Evolutionary conservation across 1,139 yeast genomes (phyloP).

Genomic region (Taphrina deformans): DNA sequence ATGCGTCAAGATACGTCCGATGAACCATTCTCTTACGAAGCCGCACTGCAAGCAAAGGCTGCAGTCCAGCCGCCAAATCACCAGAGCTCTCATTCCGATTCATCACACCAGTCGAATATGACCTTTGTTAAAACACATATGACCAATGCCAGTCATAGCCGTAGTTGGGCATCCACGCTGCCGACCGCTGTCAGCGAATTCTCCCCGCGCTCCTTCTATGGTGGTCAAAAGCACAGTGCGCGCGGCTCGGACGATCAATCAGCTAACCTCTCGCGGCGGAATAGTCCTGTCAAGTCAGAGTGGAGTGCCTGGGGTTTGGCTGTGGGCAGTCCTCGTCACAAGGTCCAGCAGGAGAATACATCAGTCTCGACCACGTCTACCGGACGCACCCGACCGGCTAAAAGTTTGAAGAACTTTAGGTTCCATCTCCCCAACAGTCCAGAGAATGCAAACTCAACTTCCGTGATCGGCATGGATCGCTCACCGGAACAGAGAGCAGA

Average conservation of each 20-base stretch:
- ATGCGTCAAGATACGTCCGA: constrained; percentile 5
- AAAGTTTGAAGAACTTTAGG: neutral
- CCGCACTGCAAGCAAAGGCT: constrained; percentile 4
- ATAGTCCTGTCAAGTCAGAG: neutral
- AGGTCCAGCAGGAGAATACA: neutral
- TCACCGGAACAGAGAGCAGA: neutral
- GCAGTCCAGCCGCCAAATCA: neutral
- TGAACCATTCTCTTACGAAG: constrained; percentile 18
- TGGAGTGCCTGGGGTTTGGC: constrained; percentile 9
- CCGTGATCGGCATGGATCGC: neutral
- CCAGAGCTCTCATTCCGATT: neutral
- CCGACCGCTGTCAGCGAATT: neutral
- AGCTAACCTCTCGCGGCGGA: neutral
- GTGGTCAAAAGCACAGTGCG: neutral
- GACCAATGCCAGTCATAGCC: neutral
- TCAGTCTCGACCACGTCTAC: constrained; percentile 14
- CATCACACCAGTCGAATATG: neutral
- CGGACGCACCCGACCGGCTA: neutral
- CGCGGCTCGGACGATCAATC: neutral
- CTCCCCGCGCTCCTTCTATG: neutral
- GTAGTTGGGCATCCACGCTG: constrained; percentile 22
- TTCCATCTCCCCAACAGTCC: constrained; percentile 16
- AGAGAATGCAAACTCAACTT: neutral
- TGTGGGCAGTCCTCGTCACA: constrained; percentile 8
- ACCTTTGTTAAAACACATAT: neutral